Base-by-base conservation (phyloP, 2,329 filamentous ascomycete species). In the Thelonectria rubi region DNA sequence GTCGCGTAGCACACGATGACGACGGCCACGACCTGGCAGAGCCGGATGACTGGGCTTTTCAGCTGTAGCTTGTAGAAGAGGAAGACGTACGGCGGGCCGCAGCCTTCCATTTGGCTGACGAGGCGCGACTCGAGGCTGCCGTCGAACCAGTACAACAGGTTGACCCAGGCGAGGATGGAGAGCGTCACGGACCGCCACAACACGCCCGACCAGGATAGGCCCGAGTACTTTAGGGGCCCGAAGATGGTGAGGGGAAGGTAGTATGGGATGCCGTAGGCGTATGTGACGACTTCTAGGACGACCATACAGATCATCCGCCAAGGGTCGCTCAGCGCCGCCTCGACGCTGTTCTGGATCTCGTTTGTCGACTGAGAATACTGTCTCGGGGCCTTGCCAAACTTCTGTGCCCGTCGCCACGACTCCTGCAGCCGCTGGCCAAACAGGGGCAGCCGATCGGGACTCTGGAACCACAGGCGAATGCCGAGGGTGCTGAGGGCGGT, bases 61-160 rank as follows among this genome's bases (percentile, higher is more conserved):
- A 40, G 9, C 15, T 20, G 30, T 21, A 40, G 49, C 21, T 52
- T 52, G 34, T 30, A 52, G 32, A 52, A 52, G 5, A 52, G 30
- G 11, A 52, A 52, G 18, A 52, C 40, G 17, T 20, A 20, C 7
- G 34, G 49, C 17, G 9, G n/a, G 9, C 18, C 30, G 7, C 49
- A 52, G 9, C 26, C 26, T 30, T n/a, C 6, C 3, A 5, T 34
- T 18, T 50, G 26, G 15, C 5, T 50, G n/a, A 14, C 5, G 47
- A 11, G 17, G 9, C 43, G 18, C 11, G 9, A 6, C 8, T 8
- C 21, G 17, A 47, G 17, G 26, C 10, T 10, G 5, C 10, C 26
- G 10, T 21, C 43, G 43, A 47, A 52, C 49, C 49, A 52, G 18
- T 32, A 52, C 4, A 9, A 6, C 21, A 52, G 7, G 34, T 52